Evolutionary conservation across 1,139 yeast genomes (phyloP).

Genomic region (Scheffersomyces quercinus): DNA sequence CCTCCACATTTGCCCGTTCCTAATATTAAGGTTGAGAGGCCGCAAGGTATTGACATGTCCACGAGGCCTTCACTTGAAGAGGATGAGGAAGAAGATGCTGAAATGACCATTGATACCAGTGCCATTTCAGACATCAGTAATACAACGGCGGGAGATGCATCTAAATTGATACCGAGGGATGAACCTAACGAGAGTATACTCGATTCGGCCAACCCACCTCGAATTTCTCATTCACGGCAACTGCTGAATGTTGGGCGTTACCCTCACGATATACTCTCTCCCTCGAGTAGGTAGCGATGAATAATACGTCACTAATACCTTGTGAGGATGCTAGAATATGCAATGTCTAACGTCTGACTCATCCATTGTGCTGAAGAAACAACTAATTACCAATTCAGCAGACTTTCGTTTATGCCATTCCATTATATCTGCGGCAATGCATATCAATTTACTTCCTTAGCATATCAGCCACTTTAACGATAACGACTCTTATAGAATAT

Average conservation of each 20-base stretch:
- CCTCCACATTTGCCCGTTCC: conserved; percentile 6
- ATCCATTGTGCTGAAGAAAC: no score
- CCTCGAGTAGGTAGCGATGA: conserved; percentile 4
- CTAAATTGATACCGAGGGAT: conserved; percentile 7
- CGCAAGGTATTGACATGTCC: background rate
- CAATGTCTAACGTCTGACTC: no score
- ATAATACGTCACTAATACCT: no score
- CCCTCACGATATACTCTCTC: conserved; percentile 20
- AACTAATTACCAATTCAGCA: no score
- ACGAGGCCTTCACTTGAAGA: conserved; percentile 1
- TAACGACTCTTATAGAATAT: no score
- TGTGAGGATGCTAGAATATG: no score
- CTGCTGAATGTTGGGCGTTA: conserved; percentile 18
- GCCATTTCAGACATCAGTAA: conserved; percentile 9
- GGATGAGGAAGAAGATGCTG: conserved; percentile 11
- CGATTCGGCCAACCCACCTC: conserved; percentile 10
- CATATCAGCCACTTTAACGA: no score
- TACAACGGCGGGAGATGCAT: conserved; percentile 4
- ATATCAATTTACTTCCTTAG: no score
- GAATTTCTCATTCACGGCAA: conserved; percentile 9
- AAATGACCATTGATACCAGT: conserved; percentile 3
- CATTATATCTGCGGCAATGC: no score
- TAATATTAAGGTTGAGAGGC: background rate
- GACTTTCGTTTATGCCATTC: no score
- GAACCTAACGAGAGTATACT: conserved; percentile 8